A percentile compares a stretch with the other conserved stretches of the same genome.
Evolutionary conservation across 192 early-diverging fungal species (phyloP).

Genomic region (Podila verticillata): DNA sequence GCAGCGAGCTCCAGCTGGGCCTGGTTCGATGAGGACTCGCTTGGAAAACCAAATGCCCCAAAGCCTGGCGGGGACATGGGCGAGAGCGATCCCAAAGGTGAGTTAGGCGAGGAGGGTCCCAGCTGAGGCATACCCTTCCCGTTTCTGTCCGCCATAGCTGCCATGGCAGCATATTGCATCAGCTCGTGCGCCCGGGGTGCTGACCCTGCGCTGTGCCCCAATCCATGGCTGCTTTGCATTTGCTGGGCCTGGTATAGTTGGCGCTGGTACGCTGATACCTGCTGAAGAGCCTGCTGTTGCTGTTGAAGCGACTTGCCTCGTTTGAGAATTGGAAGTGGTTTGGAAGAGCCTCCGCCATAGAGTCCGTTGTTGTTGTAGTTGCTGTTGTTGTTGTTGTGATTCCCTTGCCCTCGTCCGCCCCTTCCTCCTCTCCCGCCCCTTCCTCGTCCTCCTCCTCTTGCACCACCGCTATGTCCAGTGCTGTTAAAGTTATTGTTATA

Average conservation of each 20-base stretch:
- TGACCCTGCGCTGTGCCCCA: background rate
- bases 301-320: conserved; percentile 46
- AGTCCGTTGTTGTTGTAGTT: background rate
- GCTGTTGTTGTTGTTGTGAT: background rate
- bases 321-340: conserved; percentile 13
- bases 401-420: conserved; percentile 12
- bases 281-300: conserved; percentile 45
- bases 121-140: background rate
- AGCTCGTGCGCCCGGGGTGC: conserved; percentile 36
- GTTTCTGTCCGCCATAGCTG: background rate
- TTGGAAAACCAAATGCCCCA: background rate
- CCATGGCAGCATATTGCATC: conserved; percentile 46
- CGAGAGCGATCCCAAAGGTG: background rate
- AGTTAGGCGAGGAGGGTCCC: conserved; percentile 7
- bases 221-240: conserved; percentile 1
- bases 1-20: conserved; percentile 21
- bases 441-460: background rate
- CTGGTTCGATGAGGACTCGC: background rate
- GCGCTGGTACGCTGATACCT: conserved; percentile 38
- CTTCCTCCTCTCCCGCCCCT: background rate
- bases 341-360: background rate
- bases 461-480: background rate
- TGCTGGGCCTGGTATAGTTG: conserved; percentile 40
- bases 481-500: too few relatives aligned
- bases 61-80: background rate